These are phyloP conservation scores for Schwanniomyces occidentalis DNA, from an alignment of 805 yeast genomes.

Conservation along the genomic window DNA sequence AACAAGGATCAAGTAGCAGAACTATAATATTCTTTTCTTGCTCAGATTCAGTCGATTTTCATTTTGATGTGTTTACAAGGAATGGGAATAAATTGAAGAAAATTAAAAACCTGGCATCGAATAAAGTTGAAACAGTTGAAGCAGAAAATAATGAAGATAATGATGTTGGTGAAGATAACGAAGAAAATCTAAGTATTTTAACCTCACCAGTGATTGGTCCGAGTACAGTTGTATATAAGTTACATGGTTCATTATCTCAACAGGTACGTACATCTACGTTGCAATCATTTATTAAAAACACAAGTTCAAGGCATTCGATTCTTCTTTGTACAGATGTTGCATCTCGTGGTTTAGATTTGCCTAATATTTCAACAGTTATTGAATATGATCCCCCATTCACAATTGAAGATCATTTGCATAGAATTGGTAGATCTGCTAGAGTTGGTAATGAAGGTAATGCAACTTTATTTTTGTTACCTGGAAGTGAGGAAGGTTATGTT, in stretches of 20 bases:
- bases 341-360: slow-evolving; percentile 92
- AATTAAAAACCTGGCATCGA: slow-evolving; percentile 26
- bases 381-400: slow-evolving; percentile 96
- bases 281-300: slow-evolving; percentile 50
- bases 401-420: slow-evolving; percentile 90
- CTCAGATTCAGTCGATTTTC: slow-evolving; percentile 95
- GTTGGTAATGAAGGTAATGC: slow-evolving; percentile 89
- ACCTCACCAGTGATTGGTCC: slow-evolving; percentile 55
- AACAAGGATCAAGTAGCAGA: slow-evolving; percentile 26
- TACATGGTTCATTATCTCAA: slow-evolving; percentile 92
- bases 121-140: slow-evolving; percentile 17
- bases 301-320: slow-evolving; percentile 52
- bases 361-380: slow-evolving; percentile 78
- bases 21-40: slow-evolving; percentile 89
- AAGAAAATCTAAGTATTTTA: slow-evolving; percentile 39
- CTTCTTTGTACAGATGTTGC: slow-evolving; percentile 97
- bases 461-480: slow-evolving; percentile 78
- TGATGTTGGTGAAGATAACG: slow-evolving; percentile 22
- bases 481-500: slow-evolving; percentile 81
- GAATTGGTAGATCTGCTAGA: slow-evolving; percentile 98
- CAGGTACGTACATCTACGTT: slow-evolving; percentile 78
- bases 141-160: slow-evolving; percentile 17
- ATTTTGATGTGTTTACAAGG: slow-evolving; percentile 71
- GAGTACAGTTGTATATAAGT: slow-evolving; percentile 52
- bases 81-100: slow-evolving; percentile 47